phyloP scores from a whole-genome alignment of 805 yeast genomes.

The Wickerhamiella musiphila region DNA sequence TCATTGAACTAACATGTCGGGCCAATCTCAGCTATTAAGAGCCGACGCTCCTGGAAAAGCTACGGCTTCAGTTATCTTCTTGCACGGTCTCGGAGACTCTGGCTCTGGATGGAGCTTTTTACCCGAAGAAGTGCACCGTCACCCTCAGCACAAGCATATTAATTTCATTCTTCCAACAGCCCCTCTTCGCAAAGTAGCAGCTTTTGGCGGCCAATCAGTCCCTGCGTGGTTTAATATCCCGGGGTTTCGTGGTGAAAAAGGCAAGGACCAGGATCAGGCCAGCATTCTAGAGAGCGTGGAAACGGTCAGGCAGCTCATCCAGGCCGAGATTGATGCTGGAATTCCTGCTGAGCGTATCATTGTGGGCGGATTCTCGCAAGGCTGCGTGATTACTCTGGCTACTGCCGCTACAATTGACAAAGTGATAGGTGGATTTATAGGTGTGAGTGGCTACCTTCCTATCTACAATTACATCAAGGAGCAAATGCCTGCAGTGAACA shows the following conservation, averaged over 20 bases:
- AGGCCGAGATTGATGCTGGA: constrained; percentile 21
- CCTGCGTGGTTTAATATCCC: constrained; percentile 86
- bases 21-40: too few species aligned
- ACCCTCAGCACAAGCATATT: constrained; percentile 32
- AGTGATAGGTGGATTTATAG: constrained; percentile 63
- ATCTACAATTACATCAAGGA: constrained; percentile 10
- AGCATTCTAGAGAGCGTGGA: constrained; percentile 24
- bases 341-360: constrained; percentile 36
- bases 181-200: constrained; percentile 50
- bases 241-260: too few species aligned
- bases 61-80: constrained; percentile 50
- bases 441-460: constrained; percentile 59
- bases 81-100: constrained; percentile 86
- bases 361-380: constrained; percentile 95
- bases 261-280: constrained; percentile 18
- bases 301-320: constrained; percentile 18
- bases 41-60: constrained; percentile 29
- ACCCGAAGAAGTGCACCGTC: constrained; percentile 36
- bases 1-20: too few species aligned
- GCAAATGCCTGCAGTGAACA: constrained; percentile 26
- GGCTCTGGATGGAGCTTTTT: constrained; percentile 83
- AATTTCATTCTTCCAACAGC: constrained; percentile 87
- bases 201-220: constrained; percentile 46
- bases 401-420: constrained; percentile 17
- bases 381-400: constrained; percentile 56